Percentiles rank a stretch among this genome's conserved stretches.
phyloP scores from a whole-genome alignment of 768 basidiomycete genomes.

The Saitozyma sp. region DNA sequence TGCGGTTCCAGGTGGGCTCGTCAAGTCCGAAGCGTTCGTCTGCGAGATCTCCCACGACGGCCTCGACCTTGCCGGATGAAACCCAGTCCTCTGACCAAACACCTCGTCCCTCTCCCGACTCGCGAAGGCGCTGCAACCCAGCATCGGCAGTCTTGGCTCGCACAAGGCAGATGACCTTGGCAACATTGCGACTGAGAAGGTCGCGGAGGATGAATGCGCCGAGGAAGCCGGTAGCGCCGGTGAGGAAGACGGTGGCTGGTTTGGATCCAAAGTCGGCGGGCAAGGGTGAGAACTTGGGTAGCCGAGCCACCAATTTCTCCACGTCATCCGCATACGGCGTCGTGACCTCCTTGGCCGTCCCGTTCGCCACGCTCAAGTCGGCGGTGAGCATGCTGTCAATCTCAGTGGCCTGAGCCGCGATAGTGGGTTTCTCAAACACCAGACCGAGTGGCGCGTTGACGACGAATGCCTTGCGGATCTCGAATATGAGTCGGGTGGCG shows the following conservation, averaged over 20 bases:
- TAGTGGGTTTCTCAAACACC: constrained; percentile 87
- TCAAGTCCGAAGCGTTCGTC: constrained; percentile 71
- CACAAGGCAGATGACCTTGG: constrained; percentile 90
- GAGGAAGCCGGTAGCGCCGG: constrained; percentile 94
- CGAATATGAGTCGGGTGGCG: constrained; percentile 94
- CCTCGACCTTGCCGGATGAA: constrained; percentile 65
- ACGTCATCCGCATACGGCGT: constrained; percentile 80
- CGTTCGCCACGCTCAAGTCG: constrained; percentile 70
- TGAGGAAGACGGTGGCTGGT: constrained; percentile 80
- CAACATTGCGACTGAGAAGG: constrained; percentile 68
- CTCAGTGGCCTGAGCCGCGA: constrained; percentile 70
- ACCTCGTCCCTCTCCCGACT: constrained; percentile 72
- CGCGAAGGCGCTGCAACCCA: constrained; percentile 69
- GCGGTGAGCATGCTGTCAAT: constrained; percentile 73
- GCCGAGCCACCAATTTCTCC: constrained; percentile 61
- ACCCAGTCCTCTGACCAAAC: constrained; percentile 91
- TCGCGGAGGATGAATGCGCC: constrained; percentile 88
- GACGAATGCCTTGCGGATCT: constrained; percentile 88
- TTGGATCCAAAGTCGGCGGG: constrained; percentile 61
- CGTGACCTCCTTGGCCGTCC: constrained; percentile 38
- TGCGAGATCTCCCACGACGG: constrained; percentile 80
- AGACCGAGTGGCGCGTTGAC: constrained; percentile 87
- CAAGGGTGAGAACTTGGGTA: constrained; percentile 67
- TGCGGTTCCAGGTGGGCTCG: constrained; percentile 63
- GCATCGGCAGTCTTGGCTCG: constrained; percentile 66